These are phyloP conservation scores for Tetragonia tetragonoides DNA, from an alignment of 148 eudicot genomes.

Conservation along the genomic window DNA sequence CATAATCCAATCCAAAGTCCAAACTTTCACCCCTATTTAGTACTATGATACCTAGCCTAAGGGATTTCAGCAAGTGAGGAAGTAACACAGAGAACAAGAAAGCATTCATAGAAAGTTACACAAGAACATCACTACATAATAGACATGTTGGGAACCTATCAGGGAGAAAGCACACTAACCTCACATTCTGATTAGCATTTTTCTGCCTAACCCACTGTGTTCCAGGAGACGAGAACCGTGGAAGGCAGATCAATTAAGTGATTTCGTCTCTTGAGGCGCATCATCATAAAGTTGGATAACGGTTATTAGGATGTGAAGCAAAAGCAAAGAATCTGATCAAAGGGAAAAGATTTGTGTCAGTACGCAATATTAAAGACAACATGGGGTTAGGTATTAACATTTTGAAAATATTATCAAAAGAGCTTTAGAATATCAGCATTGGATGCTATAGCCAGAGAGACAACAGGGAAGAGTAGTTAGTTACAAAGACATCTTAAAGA, in stretches of 20 bases:
- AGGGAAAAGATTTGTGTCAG: background rate
- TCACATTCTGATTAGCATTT: background rate
- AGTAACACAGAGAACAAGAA: background rate
- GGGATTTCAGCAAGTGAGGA: no score
- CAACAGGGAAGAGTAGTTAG: slow-evolving; percentile 11
- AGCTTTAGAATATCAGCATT: slow-evolving; percentile 3
- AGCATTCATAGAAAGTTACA: background rate
- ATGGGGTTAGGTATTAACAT: slow-evolving; percentile 3
- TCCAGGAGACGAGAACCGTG: background rate
- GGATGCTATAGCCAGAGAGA: slow-evolving; percentile 10
- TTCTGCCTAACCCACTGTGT: background rate
- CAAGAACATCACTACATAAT: background rate
- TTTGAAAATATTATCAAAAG: background rate
- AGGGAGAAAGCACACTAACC: slow-evolving; percentile 3
- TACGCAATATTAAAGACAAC: background rate
- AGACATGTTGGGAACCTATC: background rate
- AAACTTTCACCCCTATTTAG: no score
- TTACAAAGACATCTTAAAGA: slow-evolving; percentile 8
- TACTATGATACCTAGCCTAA: no score
- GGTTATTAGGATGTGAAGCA: background rate
- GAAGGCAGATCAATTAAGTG: background rate
- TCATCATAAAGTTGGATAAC: background rate
- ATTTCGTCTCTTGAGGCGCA: background rate
- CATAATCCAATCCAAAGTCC: no score
- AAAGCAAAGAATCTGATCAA: slow-evolving; percentile 7